Evolutionary conservation across 306 rosid species (phyloP).

Genomic region (Geum urbanum): DNA sequence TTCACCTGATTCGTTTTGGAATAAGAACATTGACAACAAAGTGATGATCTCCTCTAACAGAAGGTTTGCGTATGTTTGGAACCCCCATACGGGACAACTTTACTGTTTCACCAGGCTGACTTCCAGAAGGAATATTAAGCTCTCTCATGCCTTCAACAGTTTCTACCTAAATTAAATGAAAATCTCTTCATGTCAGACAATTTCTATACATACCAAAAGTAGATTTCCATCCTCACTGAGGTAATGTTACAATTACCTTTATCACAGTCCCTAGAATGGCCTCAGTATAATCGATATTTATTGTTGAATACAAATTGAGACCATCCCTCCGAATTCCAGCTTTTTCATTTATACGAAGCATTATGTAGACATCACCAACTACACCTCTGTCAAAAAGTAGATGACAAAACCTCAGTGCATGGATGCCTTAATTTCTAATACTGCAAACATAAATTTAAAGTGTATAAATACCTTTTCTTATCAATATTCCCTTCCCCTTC

Average conservation of each 20-base stretch:
- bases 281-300: conserved; percentile 68
- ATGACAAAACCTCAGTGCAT: neutral
- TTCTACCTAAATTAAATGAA: conserved; percentile 59
- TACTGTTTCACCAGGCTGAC: conserved; percentile 81
- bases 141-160: conserved; percentile 79
- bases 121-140: conserved; percentile 75
- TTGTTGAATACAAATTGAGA: conserved; percentile 66
- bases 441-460: conserved; percentile 1
- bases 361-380: conserved; percentile 74
- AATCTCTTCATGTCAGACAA: conserved; percentile 18
- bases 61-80: conserved; percentile 75
- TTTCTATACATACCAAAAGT: neutral
- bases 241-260: conserved; percentile 43
- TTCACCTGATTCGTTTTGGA: conserved; percentile 71
- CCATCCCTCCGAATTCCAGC: conserved; percentile 82
- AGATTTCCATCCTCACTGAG: neutral
- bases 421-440: no score
- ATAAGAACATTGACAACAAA: conserved; percentile 71
- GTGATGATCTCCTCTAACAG: conserved; percentile 80
- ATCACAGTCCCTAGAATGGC: conserved; percentile 78
- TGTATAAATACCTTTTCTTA: conserved; percentile 48
- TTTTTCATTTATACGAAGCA: conserved; percentile 62
- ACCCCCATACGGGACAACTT: conserved; percentile 66
- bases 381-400: conserved; percentile 42
- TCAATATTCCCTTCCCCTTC: conserved; percentile 75